Base-by-base conservation (phyloP, 2,329 filamentous ascomycete species). In the Diplodia mutila region DNA sequence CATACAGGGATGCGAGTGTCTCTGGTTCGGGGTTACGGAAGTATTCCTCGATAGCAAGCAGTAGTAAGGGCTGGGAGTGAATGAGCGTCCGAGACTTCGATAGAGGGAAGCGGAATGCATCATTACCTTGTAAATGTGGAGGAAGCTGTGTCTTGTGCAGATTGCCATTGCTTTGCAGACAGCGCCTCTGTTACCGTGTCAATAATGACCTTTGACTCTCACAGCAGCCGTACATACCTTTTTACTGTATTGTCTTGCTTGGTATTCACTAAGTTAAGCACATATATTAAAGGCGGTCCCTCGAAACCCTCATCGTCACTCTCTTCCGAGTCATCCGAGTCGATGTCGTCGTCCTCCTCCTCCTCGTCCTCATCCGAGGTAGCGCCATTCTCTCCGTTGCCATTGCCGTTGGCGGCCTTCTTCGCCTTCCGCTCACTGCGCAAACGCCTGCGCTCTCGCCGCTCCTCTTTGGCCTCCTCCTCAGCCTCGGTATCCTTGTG, bases 81-180 rank as follows among this genome's bases (percentile, higher is more conserved):
- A 66, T 66, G 57, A 72, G 73, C 67, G 73, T 46, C 65, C 4
- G 23, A 16, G n/a, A 7, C 1, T 46, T 69, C 46, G 69, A 14
- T 61, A 29, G 42, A 34, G 29, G 39, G 39, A 9, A 66, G n/a
- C 49, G 37, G 32, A 29, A 27, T 42, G 16, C 42, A 21, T 46
- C 5, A 39, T 23, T 78, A 91, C 91, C 86, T 99, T 99, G 83
- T 99, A 99, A 71, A 99, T 99, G 80, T 99, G 95, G 72, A 99
- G 82, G 80, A 99, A 99, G 3, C 95, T 94, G 83, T 99, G 95
- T 52, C 95, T 86, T 8, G 95, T 99, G 83, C 95, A 99, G 72
- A 99, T 97, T 34, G 95, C 95, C 95, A 99, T 99, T 51, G 95
- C 93, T 78, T 98, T 98, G 68, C 98, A 94, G 61, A 97, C 86